These are phyloP conservation scores for Silene noctiflora DNA, from an alignment of 179 eudicot species.

Conservation along the genomic window DNA sequence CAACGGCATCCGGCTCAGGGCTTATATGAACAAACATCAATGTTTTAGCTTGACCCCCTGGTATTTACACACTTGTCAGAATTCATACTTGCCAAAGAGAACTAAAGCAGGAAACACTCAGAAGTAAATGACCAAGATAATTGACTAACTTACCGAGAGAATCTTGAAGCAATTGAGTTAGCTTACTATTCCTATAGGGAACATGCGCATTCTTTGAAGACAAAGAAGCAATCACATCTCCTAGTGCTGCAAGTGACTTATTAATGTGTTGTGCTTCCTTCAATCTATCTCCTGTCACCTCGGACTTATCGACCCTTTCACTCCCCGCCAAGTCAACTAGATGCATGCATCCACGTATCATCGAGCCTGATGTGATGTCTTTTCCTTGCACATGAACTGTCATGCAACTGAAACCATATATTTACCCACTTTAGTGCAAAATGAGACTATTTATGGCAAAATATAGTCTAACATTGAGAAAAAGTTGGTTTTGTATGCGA, in stretches of 20 bases:
- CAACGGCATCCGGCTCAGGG: constrained; percentile 83
- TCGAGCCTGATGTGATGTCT: constrained; percentile 80
- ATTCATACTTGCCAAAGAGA: background rate
- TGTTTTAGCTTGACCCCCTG: constrained; percentile 98
- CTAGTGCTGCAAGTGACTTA: constrained; percentile 91
- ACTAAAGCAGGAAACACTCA: background rate
- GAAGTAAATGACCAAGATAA: background rate
- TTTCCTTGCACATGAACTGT: constrained; percentile 98
- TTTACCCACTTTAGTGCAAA: constrained; percentile 8
- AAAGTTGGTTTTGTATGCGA: background rate
- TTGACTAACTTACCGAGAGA: constrained; percentile 66
- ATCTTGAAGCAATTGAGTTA: constrained; percentile 93
- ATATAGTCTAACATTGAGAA: constrained; percentile 6
- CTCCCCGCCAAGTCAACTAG: constrained; percentile 98
- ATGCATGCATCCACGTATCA: constrained; percentile 92
- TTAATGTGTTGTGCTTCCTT: constrained; percentile 98
- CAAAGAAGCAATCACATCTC: constrained; percentile 93
- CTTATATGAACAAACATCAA: constrained; percentile 98
- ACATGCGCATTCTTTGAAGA: constrained; percentile 87
- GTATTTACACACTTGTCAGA: background rate
- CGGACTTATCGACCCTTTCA: constrained; percentile 98
- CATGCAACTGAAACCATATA: constrained; percentile 63
- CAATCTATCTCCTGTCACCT: constrained; percentile 91
- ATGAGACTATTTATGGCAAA: background rate
- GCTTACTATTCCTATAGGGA: constrained; percentile 95